Conservation (phyloP, 2,329 filamentous ascomycete species). For the Fusarium algeriense region DNA sequence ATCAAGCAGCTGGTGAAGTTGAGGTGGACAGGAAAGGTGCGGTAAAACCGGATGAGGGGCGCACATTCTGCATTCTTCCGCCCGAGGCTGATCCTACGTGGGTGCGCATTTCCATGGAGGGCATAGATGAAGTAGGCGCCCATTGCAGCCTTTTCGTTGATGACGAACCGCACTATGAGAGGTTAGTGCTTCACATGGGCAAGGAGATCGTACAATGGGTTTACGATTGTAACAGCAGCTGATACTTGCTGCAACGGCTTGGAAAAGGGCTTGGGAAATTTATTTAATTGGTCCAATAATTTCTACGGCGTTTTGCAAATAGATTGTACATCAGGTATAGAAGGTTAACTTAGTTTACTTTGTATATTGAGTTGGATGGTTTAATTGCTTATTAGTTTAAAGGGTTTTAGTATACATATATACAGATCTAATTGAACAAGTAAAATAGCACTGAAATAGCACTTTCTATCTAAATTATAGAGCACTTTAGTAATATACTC, state of each 20-base stretch:
- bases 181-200: neutral
- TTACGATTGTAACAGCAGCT: neutral
- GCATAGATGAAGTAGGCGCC: neutral
- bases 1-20: neutral
- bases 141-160: neutral
- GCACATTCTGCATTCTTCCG: constrained; percentile 3
- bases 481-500: too few species aligned
- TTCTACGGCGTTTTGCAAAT: neutral
- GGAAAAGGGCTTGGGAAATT: neutral
- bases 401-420: too few species aligned
- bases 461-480: too few species aligned
- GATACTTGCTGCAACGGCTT: neutral
- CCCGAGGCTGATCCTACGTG: neutral
- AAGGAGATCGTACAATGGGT: neutral
- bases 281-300: neutral
- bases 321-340: neutral
- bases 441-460: too few species aligned
- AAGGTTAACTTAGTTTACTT: neutral
- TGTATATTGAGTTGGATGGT: too few species aligned
- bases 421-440: too few species aligned
- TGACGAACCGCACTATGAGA: neutral
- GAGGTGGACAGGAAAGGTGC: neutral
- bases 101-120: constrained; percentile 1
- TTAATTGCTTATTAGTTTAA: too few species aligned
- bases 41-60: neutral